Percentiles rank a stretch among this genome's conserved stretches.
Conservation (phyloP, 495 filamentous ascomycete species). For the Coniosporium apollinis region DNA sequence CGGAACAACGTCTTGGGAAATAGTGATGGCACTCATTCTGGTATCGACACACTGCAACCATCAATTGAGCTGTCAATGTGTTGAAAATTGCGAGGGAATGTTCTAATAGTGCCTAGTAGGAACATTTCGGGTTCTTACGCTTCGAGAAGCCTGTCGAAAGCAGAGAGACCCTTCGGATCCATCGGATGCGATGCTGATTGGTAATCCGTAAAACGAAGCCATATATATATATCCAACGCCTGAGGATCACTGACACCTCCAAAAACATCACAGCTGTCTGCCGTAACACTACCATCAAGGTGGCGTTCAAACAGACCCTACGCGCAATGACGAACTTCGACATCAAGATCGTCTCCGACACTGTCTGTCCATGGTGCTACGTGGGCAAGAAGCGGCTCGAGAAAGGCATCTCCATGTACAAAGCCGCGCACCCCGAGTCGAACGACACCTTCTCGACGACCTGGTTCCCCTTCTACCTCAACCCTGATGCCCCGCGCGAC, state of each 20-base stretch:
- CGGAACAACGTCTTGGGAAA: too few relatives aligned
- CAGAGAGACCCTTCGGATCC: too few relatives aligned
- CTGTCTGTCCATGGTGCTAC: conserved; percentile 72
- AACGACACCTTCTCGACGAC: conserved; percentile 51
- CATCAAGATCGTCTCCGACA: conserved; percentile 62
- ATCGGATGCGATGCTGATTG: neutral
- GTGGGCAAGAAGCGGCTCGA: conserved; percentile 63
- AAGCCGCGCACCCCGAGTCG: conserved; percentile 35
- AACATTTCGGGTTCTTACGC: too few relatives aligned
- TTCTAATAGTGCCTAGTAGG: too few relatives aligned
- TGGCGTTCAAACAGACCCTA: conserved; percentile 16
- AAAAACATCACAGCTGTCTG: neutral
- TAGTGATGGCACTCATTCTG: too few relatives aligned
- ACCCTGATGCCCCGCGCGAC: conserved; percentile 41
- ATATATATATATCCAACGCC: neutral
- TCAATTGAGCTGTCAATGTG: too few relatives aligned
- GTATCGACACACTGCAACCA: too few relatives aligned
- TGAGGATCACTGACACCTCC: neutral
- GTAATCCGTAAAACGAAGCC: neutral
- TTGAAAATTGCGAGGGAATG: too few relatives aligned
- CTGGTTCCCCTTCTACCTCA: conserved; percentile 71
- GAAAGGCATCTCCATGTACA: conserved; percentile 49
- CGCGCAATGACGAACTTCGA: conserved; percentile 57
- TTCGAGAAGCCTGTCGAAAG: too few relatives aligned
- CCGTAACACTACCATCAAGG: conserved; percentile 4